Evolutionary conservation across 1,139 yeast species (phyloP).

Genomic region (Yamadazyma dendronema): DNA sequence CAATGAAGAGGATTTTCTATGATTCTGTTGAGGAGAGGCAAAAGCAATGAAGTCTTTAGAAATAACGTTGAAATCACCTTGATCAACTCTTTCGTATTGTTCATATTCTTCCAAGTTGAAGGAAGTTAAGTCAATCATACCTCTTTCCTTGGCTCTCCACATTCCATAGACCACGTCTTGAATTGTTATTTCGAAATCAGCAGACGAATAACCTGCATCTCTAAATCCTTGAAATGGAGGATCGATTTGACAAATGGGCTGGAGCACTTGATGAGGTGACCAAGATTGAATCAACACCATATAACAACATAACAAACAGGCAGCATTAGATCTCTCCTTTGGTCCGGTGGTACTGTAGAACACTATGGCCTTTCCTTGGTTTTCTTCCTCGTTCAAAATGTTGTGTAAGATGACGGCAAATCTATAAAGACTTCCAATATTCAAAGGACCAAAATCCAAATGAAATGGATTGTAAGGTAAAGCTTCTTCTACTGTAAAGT

Average conservation of each 20-base stretch:
- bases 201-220: constrained; percentile 95
- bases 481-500: constrained; percentile 89
- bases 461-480: constrained; percentile 91
- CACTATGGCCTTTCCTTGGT: constrained; percentile 86
- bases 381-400: constrained; percentile 78
- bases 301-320: constrained; percentile 89
- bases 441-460: constrained; percentile 93
- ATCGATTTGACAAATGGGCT: constrained; percentile 87
- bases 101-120: constrained; percentile 93
- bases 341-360: constrained; percentile 83
- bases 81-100: constrained; percentile 91
- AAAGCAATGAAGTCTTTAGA: constrained; percentile 95
- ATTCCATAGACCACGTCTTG: constrained; percentile 95
- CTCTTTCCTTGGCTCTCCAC: constrained; percentile 97
- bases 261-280: constrained; percentile 97
- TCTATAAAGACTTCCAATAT: constrained; percentile 87
- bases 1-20: constrained; percentile 43
- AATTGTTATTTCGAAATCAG: constrained; percentile 88
- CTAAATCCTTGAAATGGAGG: constrained; percentile 95
- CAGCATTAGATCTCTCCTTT: constrained; percentile 86
- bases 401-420: constrained; percentile 95
- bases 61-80: constrained; percentile 90
- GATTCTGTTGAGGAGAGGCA: constrained; percentile 89
- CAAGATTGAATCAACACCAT: constrained; percentile 94
- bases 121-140: constrained; percentile 80